A percentile compares a stretch with the other conserved stretches of the same genome.
Evolutionary conservation across 2,329 filamentous ascomycete genomes (phyloP).

Genomic region (Talaromyces verruculosus): DNA sequence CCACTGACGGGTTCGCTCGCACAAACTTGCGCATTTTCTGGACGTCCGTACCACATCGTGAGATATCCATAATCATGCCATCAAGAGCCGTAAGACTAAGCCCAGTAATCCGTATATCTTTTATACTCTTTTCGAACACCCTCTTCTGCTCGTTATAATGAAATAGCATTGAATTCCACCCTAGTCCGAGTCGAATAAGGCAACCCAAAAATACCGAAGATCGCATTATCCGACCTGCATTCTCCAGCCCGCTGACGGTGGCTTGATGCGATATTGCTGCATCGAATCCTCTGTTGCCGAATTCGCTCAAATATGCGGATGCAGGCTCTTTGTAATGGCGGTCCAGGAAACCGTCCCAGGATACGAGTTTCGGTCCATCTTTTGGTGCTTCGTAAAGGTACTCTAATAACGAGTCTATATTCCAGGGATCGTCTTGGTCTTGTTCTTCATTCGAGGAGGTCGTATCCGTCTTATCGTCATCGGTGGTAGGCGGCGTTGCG

Average conservation of each 20-base stretch:
- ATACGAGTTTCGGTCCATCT: constrained; percentile 30
- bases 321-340: constrained; percentile 32
- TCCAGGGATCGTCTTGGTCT: constrained; percentile 2
- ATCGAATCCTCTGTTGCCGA: constrained; percentile 42
- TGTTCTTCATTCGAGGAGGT: constrained; percentile 24
- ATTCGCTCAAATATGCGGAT: constrained; percentile 48
- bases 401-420: constrained; percentile 7
- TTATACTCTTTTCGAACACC: constrained; percentile 43
- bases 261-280: constrained; percentile 35
- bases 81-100: constrained; percentile 48
- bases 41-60: constrained; percentile 40
- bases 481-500: constrained; percentile 20
- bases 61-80: constrained; percentile 32
- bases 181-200: constrained; percentile 43
- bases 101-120: constrained; percentile 52
- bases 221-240: constrained; percentile 35
- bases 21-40: constrained; percentile 39
- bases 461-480: constrained; percentile 26
- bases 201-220: constrained; percentile 42
- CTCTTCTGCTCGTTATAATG: constrained; percentile 38
- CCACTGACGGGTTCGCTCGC: constrained; percentile 29
- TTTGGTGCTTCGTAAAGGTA: constrained; percentile 14
- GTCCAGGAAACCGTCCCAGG: constrained; percentile 46
- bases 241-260: constrained; percentile 25
- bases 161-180: constrained; percentile 48